phyloP scores from a whole-genome alignment of 805 yeast genomes.

The Komagataella pastoris region DNA sequence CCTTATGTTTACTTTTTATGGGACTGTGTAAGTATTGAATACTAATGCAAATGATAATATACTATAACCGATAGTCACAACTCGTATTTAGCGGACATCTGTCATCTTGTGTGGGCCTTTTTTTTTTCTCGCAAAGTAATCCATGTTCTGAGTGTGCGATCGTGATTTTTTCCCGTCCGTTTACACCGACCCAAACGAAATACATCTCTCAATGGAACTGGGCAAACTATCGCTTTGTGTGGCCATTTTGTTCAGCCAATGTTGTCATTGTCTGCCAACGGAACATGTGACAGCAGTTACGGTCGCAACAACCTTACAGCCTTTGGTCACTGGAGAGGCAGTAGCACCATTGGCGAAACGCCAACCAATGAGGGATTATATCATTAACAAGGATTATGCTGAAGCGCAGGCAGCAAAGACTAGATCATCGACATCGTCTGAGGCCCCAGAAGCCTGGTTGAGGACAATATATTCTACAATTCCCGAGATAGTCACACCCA shows the following conservation, averaged over 20 bases:
- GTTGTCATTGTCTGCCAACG: background rate
- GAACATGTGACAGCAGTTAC: background rate
- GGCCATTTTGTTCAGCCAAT: background rate
- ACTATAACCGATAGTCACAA: too few relatives aligned
- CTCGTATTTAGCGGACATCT: background rate
- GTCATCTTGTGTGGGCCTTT: background rate
- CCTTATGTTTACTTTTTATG: background rate
- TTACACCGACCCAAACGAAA: too few relatives aligned
- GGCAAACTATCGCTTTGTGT: background rate
- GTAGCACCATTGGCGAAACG: background rate
- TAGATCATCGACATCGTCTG: conserved; percentile 6
- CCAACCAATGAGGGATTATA: conserved; percentile 1
- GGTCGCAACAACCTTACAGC: background rate
- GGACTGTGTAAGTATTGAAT: background rate
- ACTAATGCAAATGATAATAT: background rate
- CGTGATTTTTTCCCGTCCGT: background rate
- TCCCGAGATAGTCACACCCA: conserved; percentile 49
- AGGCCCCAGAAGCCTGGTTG: conserved; percentile 49
- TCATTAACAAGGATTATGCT: conserved; percentile 1
- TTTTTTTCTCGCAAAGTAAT: background rate
- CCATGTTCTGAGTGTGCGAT: background rate
- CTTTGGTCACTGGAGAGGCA: background rate
- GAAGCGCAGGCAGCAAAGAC: background rate
- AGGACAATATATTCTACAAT: conserved; percentile 51
- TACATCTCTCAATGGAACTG: background rate